A percentile compares a stretch with the other conserved stretches of the same genome.
phyloP scores from a whole-genome alignment of 1,139 yeast genomes.

The Pichia sp. region DNA sequence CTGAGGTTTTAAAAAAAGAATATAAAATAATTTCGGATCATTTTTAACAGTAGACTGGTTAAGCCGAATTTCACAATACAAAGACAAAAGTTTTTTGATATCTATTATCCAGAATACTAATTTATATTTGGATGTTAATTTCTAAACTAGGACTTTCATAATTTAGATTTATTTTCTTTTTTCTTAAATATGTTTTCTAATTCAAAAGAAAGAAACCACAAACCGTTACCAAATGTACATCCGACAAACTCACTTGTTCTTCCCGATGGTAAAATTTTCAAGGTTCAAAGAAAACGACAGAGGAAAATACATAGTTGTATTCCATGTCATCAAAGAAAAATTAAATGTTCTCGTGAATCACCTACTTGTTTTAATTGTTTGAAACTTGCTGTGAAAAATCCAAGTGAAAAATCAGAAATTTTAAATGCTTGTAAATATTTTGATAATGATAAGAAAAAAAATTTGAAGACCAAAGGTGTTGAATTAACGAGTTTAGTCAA shows the following conservation, averaged over 20 bases:
- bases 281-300: constrained; percentile 55
- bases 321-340: constrained; percentile 56
- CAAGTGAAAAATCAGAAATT: constrained; percentile 13
- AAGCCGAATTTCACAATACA: no score
- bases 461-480: constrained; percentile 31
- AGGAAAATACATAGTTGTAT: constrained; percentile 52
- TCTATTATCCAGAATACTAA: no score
- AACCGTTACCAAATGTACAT: constrained; percentile 19
- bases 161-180: neutral
- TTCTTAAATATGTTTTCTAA: neutral
- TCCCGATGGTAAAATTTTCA: constrained; percentile 42
- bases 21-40: no score
- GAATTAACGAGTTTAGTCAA: neutral
- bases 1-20: no score
- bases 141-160: no score
- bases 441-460: constrained; percentile 41
- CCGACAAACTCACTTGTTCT: constrained; percentile 32
- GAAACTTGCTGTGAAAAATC: constrained; percentile 19
- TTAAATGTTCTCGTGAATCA: constrained; percentile 46
- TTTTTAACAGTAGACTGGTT: no score
- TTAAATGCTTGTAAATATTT: constrained; percentile 43
- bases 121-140: no score
- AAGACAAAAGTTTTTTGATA: no score
- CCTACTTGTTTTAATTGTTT: constrained; percentile 44
- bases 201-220: constrained; percentile 3